Evolutionary conservation across 768 basidiomycete species (phyloP), one percentile per base, ranked within the genome.

Genomic region (Lyophyllum semitale): DNA sequence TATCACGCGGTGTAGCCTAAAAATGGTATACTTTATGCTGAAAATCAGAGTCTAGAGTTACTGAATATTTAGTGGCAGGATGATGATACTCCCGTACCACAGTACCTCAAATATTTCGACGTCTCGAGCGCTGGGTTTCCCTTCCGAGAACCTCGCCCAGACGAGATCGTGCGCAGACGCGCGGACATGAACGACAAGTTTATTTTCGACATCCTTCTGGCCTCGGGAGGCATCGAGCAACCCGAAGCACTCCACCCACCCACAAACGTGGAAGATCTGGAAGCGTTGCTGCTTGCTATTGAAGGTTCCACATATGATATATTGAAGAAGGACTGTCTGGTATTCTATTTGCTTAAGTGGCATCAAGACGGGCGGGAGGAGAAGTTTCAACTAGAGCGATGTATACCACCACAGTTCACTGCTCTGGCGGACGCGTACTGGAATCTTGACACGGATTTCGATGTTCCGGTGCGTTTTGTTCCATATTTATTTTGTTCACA

Each of bases 351-450:
- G 58, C 76, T 94, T 55, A 91, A 89, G 66, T 91, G 87, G 87
- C 83, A 88, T 55, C 76, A 81, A 62, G 88, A 91, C 65, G 79
- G 81, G 5, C 71, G 78, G 66, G 74, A 88, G 77, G 65, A 77
- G 58, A 62, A 68, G 56, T 75, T 90, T 74, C 70, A 73, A 65
- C 50, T 74, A 68, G 68, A 82, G 68, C 72, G 79, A 26, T 83
- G 80, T 62, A 86, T 94, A 57, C 84, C 89, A 4, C 87, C 89
- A 2, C 91, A 92, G 62, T 93, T 92, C 63, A 76, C 80, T 7
- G 73, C 79, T 4, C 78, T 93, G 44, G 83, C 89, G n/a, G 87
- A 91, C 72, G 91, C 92, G 64, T 93, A 93, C 72, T 94, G 89
- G 88, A 73, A 83, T 67, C 72, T 94, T 55, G 92, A 94, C 70